Conservation (phyloP, 2,329 filamentous ascomycete genomes). For the Sporothrix inflata region DNA sequence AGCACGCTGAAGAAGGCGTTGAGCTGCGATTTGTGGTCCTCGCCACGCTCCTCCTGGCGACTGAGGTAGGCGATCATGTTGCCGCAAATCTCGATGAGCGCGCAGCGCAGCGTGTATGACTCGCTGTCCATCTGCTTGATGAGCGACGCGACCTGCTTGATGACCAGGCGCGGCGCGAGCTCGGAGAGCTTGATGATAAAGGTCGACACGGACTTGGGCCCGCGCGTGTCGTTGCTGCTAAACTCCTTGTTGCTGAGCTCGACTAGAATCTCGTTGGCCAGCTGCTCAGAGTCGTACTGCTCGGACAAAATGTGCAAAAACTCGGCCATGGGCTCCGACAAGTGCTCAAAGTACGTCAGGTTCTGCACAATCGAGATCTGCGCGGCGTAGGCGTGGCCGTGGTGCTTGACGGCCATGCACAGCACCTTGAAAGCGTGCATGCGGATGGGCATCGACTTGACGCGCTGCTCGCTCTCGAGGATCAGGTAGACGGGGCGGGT, state of each 20-base stretch:
- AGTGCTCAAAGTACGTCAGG: constrained; percentile 95
- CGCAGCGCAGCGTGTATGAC: constrained; percentile 91
- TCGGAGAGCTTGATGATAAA: constrained; percentile 95
- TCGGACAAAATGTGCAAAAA: constrained; percentile 94
- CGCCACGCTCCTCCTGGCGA: constrained; percentile 85
- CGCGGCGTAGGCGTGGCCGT: constrained; percentile 93
- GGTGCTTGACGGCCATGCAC: constrained; percentile 95
- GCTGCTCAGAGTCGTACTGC: constrained; percentile 95
- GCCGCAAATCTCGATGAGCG: constrained; percentile 94
- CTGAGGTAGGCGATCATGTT: constrained; percentile 91
- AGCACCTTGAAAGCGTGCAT: constrained; percentile 98
- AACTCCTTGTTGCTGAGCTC: constrained; percentile 98
- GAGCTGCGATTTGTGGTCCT: constrained; percentile 92
- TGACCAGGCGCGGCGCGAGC: constrained; percentile 85
- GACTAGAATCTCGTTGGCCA: constrained; percentile 89
- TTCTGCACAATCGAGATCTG: constrained; percentile 99
- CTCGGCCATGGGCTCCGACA: constrained; percentile 99
- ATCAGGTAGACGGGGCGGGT: constrained; percentile 93
- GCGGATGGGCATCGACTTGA: constrained; percentile 84
- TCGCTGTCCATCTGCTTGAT: constrained; percentile 96
- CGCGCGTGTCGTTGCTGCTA: constrained; percentile 92
- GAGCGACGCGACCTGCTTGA: constrained; percentile 95
- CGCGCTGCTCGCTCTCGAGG: constrained; percentile 88
- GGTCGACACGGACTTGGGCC: constrained; percentile 92
- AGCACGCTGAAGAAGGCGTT: constrained; percentile 97